These are phyloP conservation scores for Malus sieversii DNA, from an alignment of 306 rosid species.

Conservation along the genomic window DNA sequence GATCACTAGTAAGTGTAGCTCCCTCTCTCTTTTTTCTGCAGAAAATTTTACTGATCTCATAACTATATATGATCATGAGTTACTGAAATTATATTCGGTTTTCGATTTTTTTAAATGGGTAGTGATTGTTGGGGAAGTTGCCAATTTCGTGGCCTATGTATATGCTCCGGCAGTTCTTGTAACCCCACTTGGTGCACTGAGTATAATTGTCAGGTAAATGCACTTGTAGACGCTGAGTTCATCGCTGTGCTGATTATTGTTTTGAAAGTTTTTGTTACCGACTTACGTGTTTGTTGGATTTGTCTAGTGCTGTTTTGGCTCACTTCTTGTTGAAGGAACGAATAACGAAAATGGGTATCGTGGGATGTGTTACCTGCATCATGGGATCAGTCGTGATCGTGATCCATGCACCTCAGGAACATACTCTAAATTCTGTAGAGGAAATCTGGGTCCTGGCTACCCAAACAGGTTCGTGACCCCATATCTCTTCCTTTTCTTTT, in stretches of 20 bases:
- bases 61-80: neutral
- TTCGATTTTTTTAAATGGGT: conserved; percentile 12
- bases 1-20: conserved; percentile 71
- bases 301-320: conserved; percentile 76
- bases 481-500: neutral
- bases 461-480: conserved; percentile 54
- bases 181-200: conserved; percentile 93
- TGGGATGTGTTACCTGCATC: conserved; percentile 82
- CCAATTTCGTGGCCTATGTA: conserved; percentile 87
- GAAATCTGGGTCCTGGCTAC: conserved; percentile 86
- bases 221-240: neutral
- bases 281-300: conserved; percentile 16
- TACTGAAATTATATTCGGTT: conserved; percentile 11
- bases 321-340: conserved; percentile 80
- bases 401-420: conserved; percentile 94
- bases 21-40: neutral
- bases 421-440: conserved; percentile 54
- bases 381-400: conserved; percentile 89
- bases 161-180: conserved; percentile 94
- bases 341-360: conserved; percentile 70
- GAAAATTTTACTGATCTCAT: neutral
- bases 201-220: conserved; percentile 84
- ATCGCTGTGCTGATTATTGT: neutral
- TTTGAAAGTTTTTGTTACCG: neutral
- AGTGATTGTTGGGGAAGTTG: conserved; percentile 93